Conservation (phyloP, 2,329 filamentous ascomycete species). For the Cladosporium sp. region DNA sequence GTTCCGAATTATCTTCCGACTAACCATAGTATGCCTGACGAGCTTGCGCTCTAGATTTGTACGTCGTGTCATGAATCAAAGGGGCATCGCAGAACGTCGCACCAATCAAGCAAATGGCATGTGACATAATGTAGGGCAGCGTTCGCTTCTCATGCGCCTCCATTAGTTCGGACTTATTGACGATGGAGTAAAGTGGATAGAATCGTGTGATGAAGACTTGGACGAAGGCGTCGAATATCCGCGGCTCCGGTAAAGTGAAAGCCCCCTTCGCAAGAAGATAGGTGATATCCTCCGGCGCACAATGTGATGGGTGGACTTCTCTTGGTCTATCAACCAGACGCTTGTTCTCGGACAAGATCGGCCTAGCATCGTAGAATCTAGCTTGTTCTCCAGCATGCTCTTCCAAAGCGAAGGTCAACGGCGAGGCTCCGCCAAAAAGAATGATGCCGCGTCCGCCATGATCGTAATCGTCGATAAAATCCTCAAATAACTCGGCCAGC, state of each 20-base stretch:
- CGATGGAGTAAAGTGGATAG: slow-evolving; percentile 2
- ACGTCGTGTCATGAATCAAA: slow-evolving; percentile 3
- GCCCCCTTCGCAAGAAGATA: slow-evolving; percentile 6
- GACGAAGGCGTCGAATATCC: not conserved
- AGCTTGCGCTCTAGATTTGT: not conserved
- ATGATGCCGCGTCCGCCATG: slow-evolving; percentile 3
- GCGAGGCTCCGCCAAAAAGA: slow-evolving; percentile 3
- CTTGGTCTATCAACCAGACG: not conserved
- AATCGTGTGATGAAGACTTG: slow-evolving; percentile 5
- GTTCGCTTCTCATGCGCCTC: slow-evolving; percentile 1
- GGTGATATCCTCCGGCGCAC: slow-evolving; percentile 2
- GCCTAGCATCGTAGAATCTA: slow-evolving; percentile 7
- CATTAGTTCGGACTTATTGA: slow-evolving; percentile 3
- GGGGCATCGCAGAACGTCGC: slow-evolving; percentile 8
- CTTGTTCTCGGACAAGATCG: slow-evolving; percentile 1
- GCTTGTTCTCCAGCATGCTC: slow-evolving; percentile 4
- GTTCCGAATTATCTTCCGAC: too few relatives aligned
- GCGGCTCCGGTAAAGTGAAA: not conserved
- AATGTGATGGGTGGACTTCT: slow-evolving; percentile 4
- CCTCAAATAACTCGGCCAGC: slow-evolving; percentile 2
- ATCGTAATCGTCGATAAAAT: slow-evolving; percentile 1
- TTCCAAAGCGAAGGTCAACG: slow-evolving; percentile 3
- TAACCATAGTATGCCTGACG: slow-evolving; percentile 6
- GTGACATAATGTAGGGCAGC: slow-evolving; percentile 7
- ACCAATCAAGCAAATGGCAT: slow-evolving; percentile 1